Percentiles rank a stretch among this genome's conserved stretches.
phyloP scores from a whole-genome alignment of 1,139 yeast genomes.

The Nakaseomyces nivariensis region DNA sequence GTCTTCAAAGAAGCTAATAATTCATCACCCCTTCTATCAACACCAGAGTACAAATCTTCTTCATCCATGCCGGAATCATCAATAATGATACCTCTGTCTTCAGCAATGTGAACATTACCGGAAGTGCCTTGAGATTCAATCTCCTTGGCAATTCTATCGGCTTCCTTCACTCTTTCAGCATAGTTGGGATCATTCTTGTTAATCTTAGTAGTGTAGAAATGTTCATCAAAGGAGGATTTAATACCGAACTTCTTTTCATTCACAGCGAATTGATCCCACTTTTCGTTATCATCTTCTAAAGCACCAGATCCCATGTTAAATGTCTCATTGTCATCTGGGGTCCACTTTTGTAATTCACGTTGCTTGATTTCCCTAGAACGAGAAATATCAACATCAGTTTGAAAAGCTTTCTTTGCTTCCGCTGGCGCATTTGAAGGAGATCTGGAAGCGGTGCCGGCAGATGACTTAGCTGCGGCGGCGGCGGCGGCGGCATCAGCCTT shows the following conservation, averaged over 20 bases:
- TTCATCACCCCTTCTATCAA: constrained; percentile 51
- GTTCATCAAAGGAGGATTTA: constrained; percentile 78
- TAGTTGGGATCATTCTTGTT: constrained; percentile 70
- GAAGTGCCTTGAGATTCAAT: constrained; percentile 58
- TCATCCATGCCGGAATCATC: constrained; percentile 89
- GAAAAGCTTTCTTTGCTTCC: constrained; percentile 35
- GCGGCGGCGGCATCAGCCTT: constrained; percentile 5
- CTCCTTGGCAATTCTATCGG: constrained; percentile 72
- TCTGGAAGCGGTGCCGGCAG: constrained; percentile 6
- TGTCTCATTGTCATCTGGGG: constrained; percentile 46
- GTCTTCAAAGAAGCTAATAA: constrained; percentile 49
- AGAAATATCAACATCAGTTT: constrained; percentile 80
- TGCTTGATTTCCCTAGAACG: constrained; percentile 38
- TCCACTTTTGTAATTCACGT: constrained; percentile 79
- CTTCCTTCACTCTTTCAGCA: constrained; percentile 51
- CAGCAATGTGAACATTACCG: constrained; percentile 74
- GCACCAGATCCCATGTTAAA: constrained; percentile 26
- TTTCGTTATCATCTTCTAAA: constrained; percentile 37
- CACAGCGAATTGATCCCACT: constrained; percentile 92
- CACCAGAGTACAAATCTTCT: constrained; percentile 95
- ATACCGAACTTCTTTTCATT: constrained; percentile 86
- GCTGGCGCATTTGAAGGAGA: constrained; percentile 3
- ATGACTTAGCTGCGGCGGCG: constrained; percentile 23
- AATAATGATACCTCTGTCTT: constrained; percentile 71
- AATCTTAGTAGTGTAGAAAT: constrained; percentile 77